Evolutionary conservation across 148 eudicot genomes (phyloP).

Genomic region (Rhododendron griersonianum): DNA sequence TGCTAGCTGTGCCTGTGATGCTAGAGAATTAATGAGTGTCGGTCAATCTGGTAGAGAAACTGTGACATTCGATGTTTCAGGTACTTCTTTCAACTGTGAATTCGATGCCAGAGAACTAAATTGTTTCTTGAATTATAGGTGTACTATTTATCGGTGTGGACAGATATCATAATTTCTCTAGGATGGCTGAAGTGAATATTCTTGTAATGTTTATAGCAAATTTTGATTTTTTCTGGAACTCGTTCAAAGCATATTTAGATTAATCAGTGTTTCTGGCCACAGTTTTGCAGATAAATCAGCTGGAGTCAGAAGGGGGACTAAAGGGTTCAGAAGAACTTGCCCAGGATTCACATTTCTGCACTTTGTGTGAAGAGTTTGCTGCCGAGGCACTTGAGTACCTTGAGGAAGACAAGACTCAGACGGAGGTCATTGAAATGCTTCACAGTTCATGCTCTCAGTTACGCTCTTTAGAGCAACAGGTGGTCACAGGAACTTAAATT

Average conservation of each 20-base stretch:
- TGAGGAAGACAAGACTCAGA: constrained; percentile 56
- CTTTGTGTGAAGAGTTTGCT: constrained; percentile 71
- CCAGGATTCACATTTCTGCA: constrained; percentile 40
- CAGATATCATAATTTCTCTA: background rate
- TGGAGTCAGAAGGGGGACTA: constrained; percentile 16
- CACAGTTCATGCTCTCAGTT: constrained; percentile 61
- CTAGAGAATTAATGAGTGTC: constrained; percentile 27
- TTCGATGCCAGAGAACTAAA: background rate
- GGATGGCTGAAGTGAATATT: background rate
- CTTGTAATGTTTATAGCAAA: background rate
- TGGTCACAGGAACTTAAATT: constrained; percentile 9
- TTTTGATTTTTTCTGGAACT: background rate
- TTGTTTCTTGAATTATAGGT: background rate
- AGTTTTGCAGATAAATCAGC: constrained; percentile 27
- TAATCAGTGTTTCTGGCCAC: constrained; percentile 3
- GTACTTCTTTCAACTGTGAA: constrained; percentile 14
- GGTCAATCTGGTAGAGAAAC: background rate
- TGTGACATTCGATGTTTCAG: constrained; percentile 18
- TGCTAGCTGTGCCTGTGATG: constrained; percentile 30
- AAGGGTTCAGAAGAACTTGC: constrained; percentile 21
- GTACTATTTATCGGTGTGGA: background rate
- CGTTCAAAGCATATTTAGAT: background rate
- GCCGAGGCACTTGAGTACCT: constrained; percentile 55
- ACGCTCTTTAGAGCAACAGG: constrained; percentile 51
- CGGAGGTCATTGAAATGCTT: constrained; percentile 52